Evolutionary conservation across 1,139 yeast species (phyloP).

Genomic region (Yamadazyma aaseri): DNA sequence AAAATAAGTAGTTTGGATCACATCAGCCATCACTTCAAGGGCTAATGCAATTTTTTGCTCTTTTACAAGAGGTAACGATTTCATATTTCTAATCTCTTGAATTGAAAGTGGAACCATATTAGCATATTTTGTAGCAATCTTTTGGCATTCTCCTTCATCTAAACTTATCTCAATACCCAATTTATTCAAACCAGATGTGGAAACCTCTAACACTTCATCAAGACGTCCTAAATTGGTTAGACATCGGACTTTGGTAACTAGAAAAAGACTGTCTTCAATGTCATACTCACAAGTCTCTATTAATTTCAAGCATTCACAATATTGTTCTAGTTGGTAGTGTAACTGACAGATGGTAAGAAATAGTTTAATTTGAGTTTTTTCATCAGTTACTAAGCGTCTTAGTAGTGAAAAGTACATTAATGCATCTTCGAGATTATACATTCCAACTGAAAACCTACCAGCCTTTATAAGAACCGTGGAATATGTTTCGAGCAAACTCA

Average conservation of each 20-base stretch:
- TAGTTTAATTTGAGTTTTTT: constrained; percentile 22
- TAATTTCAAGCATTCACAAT: constrained; percentile 27
- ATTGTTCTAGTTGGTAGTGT: constrained; percentile 25
- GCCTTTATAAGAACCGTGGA: constrained; percentile 34
- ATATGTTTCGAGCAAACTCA: constrained; percentile 28
- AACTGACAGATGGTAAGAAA: constrained; percentile 36
- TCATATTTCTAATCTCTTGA: constrained; percentile 40
- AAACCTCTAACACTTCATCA: constrained; percentile 37
- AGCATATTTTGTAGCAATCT: constrained; percentile 22
- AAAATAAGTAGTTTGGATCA: constrained; percentile 35
- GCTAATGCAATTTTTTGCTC: constrained; percentile 31
- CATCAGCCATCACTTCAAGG: constrained; percentile 44
- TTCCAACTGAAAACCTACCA: constrained; percentile 36
- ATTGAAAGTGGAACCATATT: constrained; percentile 41
- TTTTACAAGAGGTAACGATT: constrained; percentile 22
- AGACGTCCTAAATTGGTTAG: constrained; percentile 31
- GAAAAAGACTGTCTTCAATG: constrained; percentile 30
- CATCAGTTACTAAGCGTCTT: constrained; percentile 22
- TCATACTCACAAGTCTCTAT: constrained; percentile 24
- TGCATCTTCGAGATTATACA: constrained; percentile 32
- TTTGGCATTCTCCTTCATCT: constrained; percentile 23
- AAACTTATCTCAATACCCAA: constrained; percentile 29
- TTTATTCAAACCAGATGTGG: constrained; percentile 30
- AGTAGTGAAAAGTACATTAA: constrained; percentile 32
- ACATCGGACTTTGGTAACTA: constrained; percentile 40